phyloP scores from a whole-genome alignment of 257 asterid species.

The Oldenlandia corymbosa region DNA sequence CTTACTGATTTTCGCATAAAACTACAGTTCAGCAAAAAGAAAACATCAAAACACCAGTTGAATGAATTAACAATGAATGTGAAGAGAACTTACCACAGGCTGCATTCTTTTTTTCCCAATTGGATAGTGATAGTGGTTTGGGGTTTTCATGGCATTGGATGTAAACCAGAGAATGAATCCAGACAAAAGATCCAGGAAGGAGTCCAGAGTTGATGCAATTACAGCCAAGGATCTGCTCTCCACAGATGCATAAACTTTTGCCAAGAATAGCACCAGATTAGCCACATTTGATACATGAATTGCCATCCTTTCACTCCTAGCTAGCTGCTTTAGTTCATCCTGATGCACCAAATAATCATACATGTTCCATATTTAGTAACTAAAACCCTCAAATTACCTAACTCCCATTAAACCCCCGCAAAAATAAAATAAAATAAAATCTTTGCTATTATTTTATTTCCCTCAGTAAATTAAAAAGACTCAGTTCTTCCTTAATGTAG shows the following conservation, averaged over 20 bases:
- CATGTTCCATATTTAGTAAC: slow-evolving; percentile 6
- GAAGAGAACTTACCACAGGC: slow-evolving; percentile 59
- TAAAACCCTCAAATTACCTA: too few relatives aligned
- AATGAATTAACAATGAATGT: background rate
- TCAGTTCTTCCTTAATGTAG: too few relatives aligned
- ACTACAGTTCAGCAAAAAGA: background rate
- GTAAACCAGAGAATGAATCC: slow-evolving; percentile 94
- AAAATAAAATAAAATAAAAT: too few relatives aligned
- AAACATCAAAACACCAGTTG: background rate
- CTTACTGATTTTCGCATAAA: background rate
- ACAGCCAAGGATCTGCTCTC: slow-evolving; percentile 93
- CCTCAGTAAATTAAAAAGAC: too few relatives aligned
- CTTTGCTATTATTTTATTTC: too few relatives aligned
- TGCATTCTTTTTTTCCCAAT: slow-evolving; percentile 95
- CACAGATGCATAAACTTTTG: slow-evolving; percentile 73
- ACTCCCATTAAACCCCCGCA: too few relatives aligned
- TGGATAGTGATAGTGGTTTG: slow-evolving; percentile 75
- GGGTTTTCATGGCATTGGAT: slow-evolving; percentile 70
- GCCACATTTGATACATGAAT: slow-evolving; percentile 59
- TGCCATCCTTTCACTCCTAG: slow-evolving; percentile 72
- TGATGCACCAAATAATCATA: slow-evolving; percentile 17
- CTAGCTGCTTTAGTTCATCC: slow-evolving; percentile 71
- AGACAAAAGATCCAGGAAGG: slow-evolving; percentile 78
- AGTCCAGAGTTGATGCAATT: slow-evolving; percentile 85
- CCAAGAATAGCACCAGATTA: slow-evolving; percentile 64